Percentiles rank a stretch among this genome's conserved stretches.
Evolutionary conservation across 371 early-diverging fungal genomes (phyloP).

Genomic region (Mucor irregularis): DNA sequence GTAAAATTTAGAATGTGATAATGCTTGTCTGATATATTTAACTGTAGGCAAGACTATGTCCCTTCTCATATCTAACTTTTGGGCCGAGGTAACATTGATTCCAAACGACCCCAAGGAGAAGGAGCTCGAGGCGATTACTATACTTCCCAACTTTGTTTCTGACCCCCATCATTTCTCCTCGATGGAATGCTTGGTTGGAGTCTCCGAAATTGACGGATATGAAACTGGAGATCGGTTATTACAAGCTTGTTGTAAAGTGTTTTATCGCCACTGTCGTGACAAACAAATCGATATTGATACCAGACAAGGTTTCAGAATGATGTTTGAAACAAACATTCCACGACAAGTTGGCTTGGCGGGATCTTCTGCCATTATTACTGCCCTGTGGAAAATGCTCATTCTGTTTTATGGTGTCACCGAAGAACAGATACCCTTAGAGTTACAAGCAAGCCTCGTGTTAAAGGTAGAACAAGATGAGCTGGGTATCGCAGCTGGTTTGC

Average conservation of each 20-base stretch:
- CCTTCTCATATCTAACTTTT: slow-evolving; percentile 65
- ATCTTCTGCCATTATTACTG: slow-evolving; percentile 66
- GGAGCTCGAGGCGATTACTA: slow-evolving; percentile 30
- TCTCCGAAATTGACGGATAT: slow-evolving; percentile 58
- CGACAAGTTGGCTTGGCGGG: slow-evolving; percentile 78
- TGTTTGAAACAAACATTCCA: slow-evolving; percentile 68
- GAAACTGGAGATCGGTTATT: slow-evolving; percentile 60
- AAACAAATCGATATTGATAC: slow-evolving; percentile 38
- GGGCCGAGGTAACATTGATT: slow-evolving; percentile 58
- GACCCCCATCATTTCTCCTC: slow-evolving; percentile 49
- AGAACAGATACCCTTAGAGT: slow-evolving; percentile 45
- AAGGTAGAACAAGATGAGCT: slow-evolving; percentile 64
- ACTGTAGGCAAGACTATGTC: slow-evolving; percentile 58
- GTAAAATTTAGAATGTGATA: background rate
- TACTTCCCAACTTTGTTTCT: slow-evolving; percentile 46
- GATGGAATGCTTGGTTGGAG: slow-evolving; percentile 32
- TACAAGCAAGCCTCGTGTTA: slow-evolving; percentile 62
- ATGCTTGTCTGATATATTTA: background rate
- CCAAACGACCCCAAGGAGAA: slow-evolving; percentile 39
- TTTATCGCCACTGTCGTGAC: slow-evolving; percentile 48
- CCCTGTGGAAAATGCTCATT: slow-evolving; percentile 56
- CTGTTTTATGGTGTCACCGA: slow-evolving; percentile 44
- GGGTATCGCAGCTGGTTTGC: slow-evolving; percentile 67
- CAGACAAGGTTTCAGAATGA: slow-evolving; percentile 52
- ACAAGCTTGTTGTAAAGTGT: slow-evolving; percentile 63